Evolutionary conservation across 192 early-diverging fungal species (phyloP), one percentile per base, ranked within the genome.

Genomic region (Chytriomyces hyalinus): DNA sequence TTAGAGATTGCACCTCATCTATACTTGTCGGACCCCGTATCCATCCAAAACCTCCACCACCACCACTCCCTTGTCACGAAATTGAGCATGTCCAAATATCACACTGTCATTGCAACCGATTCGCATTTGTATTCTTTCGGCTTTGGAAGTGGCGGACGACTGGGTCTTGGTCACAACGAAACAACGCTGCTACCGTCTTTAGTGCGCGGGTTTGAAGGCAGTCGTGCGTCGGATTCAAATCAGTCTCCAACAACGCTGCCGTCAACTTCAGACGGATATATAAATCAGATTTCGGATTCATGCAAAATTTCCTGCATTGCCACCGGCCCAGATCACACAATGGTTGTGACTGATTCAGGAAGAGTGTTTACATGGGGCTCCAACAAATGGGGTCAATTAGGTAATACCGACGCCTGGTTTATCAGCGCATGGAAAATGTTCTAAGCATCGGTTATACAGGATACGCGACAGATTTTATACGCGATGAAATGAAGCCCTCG

Each of bases 321-420:
- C 0, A 64, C 90, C 7, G 93, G 93, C 13, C 78, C 90, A 7
- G 93, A 94, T 65, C 92, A 94, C 68, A 92, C 90, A 2, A 72
- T 93, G 6, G 89, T 86, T 6, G 80, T 93, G 15, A 90, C 88
- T 2, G 57, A 46, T 13, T 76, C 53, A 50, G 92, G 92, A 0
- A 79, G 82, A 11, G 87, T 92, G 5, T 89, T 84, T 68, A 90
- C 89, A 10, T 91, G 91, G 78, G 92, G 92, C 15, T 89, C 74
- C 76, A 93, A 93, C 61, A 77, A 86, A 20, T 85, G 78, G 75
- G 87, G 88, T 1, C 92, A 93, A 80, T 83, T 92, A 9, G 92
- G 91, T 76, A 24, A 43, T 69, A 53, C 82, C 79, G 45, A 22
- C 61, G 24, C 62, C n/a, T 11, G 26, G 1, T 11, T 24, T 24